These are phyloP conservation scores for Imleria badia DNA, from an alignment of 768 basidiomycete species.

Conservation along the genomic window DNA sequence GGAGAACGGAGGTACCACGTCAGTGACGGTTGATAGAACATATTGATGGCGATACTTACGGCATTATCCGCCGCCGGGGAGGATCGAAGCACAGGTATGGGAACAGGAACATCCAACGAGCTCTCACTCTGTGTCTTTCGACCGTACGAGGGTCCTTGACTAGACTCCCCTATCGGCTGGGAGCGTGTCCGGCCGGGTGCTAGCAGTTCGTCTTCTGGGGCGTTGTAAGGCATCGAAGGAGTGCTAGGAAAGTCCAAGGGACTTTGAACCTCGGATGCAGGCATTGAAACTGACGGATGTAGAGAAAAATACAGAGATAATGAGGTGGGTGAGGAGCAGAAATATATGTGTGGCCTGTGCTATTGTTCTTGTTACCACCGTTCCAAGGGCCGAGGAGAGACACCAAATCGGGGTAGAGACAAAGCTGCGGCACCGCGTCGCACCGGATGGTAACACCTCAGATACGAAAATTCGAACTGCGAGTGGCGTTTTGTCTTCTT, in stretches of 20 bases:
- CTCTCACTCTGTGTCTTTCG: conserved; percentile 29
- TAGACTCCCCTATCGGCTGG: conserved; percentile 24
- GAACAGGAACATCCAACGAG: conserved; percentile 6
- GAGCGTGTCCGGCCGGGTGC: conserved; percentile 20
- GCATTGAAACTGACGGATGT: conserved; percentile 11
- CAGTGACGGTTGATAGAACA: background rate
- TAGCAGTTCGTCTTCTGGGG: conserved; percentile 8
- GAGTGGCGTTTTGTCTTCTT: background rate
- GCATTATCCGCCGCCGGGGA: conserved; percentile 22
- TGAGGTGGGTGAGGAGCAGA: background rate
- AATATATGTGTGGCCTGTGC: background rate
- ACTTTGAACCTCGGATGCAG: conserved; percentile 22
- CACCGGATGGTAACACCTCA: background rate
- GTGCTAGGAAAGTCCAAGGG: conserved; percentile 18
- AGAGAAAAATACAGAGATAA: background rate
- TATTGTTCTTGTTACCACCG: conserved; percentile 19
- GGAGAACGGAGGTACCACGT: background rate
- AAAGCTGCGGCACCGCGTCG: conserved; percentile 1
- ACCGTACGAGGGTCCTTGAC: conserved; percentile 20
- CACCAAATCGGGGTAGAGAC: conserved; percentile 24
- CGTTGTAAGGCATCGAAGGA: conserved; percentile 6
- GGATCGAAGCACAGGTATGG: conserved; percentile 13
- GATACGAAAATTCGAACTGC: background rate
- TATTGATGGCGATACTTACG: conserved; percentile 14
- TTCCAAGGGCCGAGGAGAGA: background rate